phyloP scores from a whole-genome alignment of 2,329 filamentous ascomycete genomes.

The Neonectria neomacrospora region DNA sequence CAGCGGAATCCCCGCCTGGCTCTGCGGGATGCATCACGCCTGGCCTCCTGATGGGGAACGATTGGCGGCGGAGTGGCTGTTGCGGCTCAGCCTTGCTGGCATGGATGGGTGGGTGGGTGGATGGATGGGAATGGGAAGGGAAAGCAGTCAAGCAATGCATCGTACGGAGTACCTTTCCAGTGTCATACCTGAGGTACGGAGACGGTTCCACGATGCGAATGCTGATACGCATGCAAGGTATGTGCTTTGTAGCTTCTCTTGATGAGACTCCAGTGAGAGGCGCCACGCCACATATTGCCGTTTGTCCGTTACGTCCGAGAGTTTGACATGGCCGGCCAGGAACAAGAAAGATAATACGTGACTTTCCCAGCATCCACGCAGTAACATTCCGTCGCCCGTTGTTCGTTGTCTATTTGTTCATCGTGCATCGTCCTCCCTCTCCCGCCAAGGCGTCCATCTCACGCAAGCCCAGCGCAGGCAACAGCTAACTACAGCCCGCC shows the following conservation, averaged over 20 bases:
- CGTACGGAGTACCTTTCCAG: not conserved
- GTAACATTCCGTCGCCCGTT: slow-evolving; percentile 1
- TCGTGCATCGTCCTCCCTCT: slow-evolving; percentile 17
- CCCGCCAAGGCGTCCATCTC: slow-evolving; percentile 22
- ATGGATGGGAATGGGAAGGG: not conserved
- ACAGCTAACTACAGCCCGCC: slow-evolving; percentile 24
- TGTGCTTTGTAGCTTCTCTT: not conserved
- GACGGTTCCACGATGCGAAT: not conserved
- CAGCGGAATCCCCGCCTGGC: slow-evolving; percentile 11
- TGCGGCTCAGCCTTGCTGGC: slow-evolving; percentile 40
- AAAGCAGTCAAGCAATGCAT: not conserved
- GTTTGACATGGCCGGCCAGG: not conserved
- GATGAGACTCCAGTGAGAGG: not conserved
- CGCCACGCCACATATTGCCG: not conserved
- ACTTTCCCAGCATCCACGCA: slow-evolving; percentile 5
- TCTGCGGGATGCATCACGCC: slow-evolving; percentile 34
- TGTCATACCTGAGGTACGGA: not conserved
- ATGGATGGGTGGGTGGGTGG: not conserved
- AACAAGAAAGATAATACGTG: not conserved
- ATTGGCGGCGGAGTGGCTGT: slow-evolving; percentile 31
- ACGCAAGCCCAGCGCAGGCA: slow-evolving; percentile 29
- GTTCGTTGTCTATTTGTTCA: not conserved
- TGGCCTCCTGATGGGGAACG: slow-evolving; percentile 22
- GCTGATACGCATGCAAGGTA: not conserved
- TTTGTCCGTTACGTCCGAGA: not conserved